These are phyloP conservation scores for Mortierella hygrophila DNA, from an alignment of 192 early-diverging fungal genomes.

Conservation along the genomic window DNA sequence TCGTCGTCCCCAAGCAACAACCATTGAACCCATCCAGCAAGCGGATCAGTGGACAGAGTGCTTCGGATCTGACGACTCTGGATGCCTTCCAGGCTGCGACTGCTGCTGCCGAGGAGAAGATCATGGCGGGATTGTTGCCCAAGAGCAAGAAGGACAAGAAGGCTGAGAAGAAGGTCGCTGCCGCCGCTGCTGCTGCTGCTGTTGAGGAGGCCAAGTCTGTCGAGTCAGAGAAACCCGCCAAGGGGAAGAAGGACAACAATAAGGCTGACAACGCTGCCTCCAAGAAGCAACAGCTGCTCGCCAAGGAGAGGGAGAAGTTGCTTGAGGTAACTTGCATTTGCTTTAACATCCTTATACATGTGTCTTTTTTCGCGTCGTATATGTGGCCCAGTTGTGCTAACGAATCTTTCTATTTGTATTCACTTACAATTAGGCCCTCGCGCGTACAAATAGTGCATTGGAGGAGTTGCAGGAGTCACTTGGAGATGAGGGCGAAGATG, in stretches of 20 bases:
- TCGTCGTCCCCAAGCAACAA: not conserved
- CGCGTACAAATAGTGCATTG: conserved; percentile 50
- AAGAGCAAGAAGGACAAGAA: conserved; percentile 36
- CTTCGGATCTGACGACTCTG: conserved; percentile 9
- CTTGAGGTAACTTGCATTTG: conserved; percentile 27
- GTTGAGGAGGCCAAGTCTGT: not conserved
- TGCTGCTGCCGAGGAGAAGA: not conserved
- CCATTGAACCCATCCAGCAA: conserved; percentile 21
- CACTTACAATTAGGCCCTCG: conserved; percentile 21
- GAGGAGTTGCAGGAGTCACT: conserved; percentile 44
- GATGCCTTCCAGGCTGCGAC: conserved; percentile 3
- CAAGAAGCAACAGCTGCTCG: conserved; percentile 51
- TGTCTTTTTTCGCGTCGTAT: not conserved
- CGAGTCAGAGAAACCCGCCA: not conserved
- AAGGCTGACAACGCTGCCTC: conserved; percentile 9
- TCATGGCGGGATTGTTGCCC: not conserved
- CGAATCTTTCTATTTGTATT: not conserved
- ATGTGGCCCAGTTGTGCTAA: not conserved
- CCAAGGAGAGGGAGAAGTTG: conserved; percentile 49
- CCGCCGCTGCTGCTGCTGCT: not conserved
- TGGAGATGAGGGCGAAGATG: conserved; percentile 43
- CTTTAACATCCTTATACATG: not conserved
- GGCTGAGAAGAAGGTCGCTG: conserved; percentile 12
- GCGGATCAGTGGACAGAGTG: conserved; percentile 14
- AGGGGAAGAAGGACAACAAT: conserved; percentile 24